Base-by-base conservation (phyloP, 441 rosid genomes). In the Jatropha multifida region DNA sequence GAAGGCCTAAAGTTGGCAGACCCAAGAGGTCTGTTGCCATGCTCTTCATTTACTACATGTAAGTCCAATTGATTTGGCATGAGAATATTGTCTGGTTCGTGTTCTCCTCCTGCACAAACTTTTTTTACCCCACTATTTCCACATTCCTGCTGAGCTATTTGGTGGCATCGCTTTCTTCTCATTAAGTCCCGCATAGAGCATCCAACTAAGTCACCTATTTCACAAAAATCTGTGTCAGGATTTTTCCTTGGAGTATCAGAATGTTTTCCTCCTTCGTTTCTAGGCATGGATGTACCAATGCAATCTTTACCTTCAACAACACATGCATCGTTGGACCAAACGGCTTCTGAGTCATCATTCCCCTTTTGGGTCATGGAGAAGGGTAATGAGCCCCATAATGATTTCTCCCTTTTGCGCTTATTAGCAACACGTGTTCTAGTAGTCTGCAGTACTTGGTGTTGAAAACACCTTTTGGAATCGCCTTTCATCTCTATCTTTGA, bases 131-230 rank as follows among this genome's bases (percentile, higher is more conserved):
- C 68, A 77, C 62, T 52, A 81, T 82, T 74, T 12, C 77, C 86
- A 80, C 76, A 75, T 79, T 77, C 91, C 74, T 80, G 80, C 52
- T 88, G 78, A 63, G 83, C 85, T 75, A 78, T 81, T 68, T 73
- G 89, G 82, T 78, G 67, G 82, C 78, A 62, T 69, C 98, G 88
- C 80, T 91, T 94, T 81, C 78, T 89, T 76, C 98, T 89, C 98
- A 94, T 96, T 90, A 96, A 81, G 80, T 94, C 98, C 73, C 99
- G 89, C 40, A 92, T 77, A 37, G 96, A 92, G 85, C 89, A 84
- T 77, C 85, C 88, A 73, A 69, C 84, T 79, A 82, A 81, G 48
- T 81, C 23, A 65, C 76, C 78, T 65, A 72, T 76, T 76, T 84
- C 85, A 83, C 74, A 71, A 73, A 44, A 78, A 83, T 76, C 79